Conservation (phyloP, 2,329 filamentous ascomycete genomes). For the Phialemonium atrogriseum region DNA sequence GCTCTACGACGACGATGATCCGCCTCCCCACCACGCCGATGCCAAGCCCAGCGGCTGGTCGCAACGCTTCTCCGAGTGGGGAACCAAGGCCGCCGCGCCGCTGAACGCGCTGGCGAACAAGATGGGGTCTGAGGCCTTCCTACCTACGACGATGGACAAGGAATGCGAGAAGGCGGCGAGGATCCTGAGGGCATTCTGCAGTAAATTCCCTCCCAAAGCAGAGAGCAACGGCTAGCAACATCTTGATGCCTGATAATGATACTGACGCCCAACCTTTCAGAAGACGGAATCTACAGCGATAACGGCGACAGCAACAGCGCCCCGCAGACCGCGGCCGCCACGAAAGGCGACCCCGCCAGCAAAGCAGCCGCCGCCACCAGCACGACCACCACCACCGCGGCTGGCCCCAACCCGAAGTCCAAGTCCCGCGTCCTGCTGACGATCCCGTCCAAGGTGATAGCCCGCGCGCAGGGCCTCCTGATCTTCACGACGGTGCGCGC, state of each 20-base stretch:
- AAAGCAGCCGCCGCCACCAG: slow-evolving; percentile 7
- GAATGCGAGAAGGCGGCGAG: slow-evolving; percentile 86
- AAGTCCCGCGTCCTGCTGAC: slow-evolving; percentile 41
- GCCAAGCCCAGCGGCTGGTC: slow-evolving; percentile 15
- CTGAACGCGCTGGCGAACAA: slow-evolving; percentile 78
- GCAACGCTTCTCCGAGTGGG: slow-evolving; percentile 22
- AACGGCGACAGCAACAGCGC: too few relatives aligned
- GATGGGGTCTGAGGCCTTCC: slow-evolving; percentile 75
- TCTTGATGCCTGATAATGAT: too few relatives aligned
- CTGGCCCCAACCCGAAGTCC: slow-evolving; percentile 23
- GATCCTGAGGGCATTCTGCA: slow-evolving; percentile 80
- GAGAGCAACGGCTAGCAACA: neutral
- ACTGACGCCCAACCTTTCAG: slow-evolving; percentile 21
- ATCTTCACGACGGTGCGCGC: slow-evolving; percentile 66
- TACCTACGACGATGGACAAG: slow-evolving; percentile 78
- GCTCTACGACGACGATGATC: slow-evolving; percentile 14
- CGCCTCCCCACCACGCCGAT: slow-evolving; percentile 12
- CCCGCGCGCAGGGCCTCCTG: slow-evolving; percentile 58
- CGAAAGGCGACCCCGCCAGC: slow-evolving; percentile 3
- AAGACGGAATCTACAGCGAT: slow-evolving; percentile 44
- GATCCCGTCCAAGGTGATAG: slow-evolving; percentile 51
- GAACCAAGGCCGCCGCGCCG: slow-evolving; percentile 52
- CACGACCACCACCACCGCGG: slow-evolving; percentile 14
- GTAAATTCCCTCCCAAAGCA: slow-evolving; percentile 33
- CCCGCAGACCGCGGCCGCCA: slow-evolving; percentile 14